Conservation (phyloP, 208 protist genomes). For the Leishmania tarentolae region DNA sequence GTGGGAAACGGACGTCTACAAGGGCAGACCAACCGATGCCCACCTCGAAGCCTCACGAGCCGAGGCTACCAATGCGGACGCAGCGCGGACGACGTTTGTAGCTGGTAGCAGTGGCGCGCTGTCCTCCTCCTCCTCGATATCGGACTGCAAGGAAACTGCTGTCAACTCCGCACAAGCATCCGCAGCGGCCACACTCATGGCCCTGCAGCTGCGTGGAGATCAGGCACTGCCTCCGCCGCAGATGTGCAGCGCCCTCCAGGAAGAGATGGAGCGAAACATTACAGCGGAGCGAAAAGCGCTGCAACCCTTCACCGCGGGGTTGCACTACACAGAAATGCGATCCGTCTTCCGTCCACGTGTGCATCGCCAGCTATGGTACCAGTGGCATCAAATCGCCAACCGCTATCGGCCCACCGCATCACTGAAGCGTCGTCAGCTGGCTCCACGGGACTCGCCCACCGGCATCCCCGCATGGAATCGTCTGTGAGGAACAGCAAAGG, state of each 20-base stretch:
- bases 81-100: too few relatives aligned
- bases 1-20: slow-evolving; percentile 86
- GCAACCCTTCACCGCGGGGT: slow-evolving; percentile 76
- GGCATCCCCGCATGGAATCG: slow-evolving; percentile 89
- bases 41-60: slow-evolving; percentile 37
- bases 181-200: slow-evolving; percentile 46
- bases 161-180: slow-evolving; percentile 23
- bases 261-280: slow-evolving; percentile 59
- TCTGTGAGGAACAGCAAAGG: slow-evolving; percentile 41
- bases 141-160: not conserved
- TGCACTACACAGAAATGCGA: slow-evolving; percentile 79
- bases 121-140: not conserved
- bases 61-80: not conserved
- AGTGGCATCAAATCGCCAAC: slow-evolving; percentile 92
- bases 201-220: slow-evolving; percentile 77
- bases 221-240: slow-evolving; percentile 53
- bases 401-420: slow-evolving; percentile 80
- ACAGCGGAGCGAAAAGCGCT: slow-evolving; percentile 38
- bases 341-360: slow-evolving; percentile 87
- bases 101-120: not conserved
- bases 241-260: slow-evolving; percentile 51
- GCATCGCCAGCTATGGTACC: slow-evolving; percentile 89
- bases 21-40: slow-evolving; percentile 48
- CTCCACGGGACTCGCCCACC: slow-evolving; percentile 86
- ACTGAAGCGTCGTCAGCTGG: slow-evolving; percentile 83